Conservation (phyloP, 2,329 filamentous ascomycete genomes). For the Ampelomyces quisqualis region DNA sequence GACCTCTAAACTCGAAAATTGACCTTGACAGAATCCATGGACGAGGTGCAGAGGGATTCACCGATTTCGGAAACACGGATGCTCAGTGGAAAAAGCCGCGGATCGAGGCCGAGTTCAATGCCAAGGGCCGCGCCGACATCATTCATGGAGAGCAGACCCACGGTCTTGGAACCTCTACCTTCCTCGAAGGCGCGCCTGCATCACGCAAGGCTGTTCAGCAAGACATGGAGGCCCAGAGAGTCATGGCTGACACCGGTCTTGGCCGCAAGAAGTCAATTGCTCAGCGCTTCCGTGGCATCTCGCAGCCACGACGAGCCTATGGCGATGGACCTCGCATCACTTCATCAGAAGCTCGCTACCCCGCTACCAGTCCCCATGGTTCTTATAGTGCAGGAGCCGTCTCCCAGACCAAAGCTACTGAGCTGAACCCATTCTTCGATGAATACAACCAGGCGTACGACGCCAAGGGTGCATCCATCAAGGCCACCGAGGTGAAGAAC, state of each 20-base stretch:
- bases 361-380: constrained; percentile 28
- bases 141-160: constrained; percentile 82
- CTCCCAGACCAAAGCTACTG: constrained; percentile 39
- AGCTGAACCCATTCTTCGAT: constrained; percentile 73
- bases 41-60: constrained; percentile 79
- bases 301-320: constrained; percentile 63
- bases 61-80: constrained; percentile 63
- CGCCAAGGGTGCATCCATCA: constrained; percentile 62
- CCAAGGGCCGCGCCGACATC: constrained; percentile 57
- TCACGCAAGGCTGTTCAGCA: constrained; percentile 75
- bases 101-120: constrained; percentile 32
- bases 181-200: constrained; percentile 90
- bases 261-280: constrained; percentile 93
- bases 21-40: constrained; percentile 90
- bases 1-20: constrained; percentile 76
- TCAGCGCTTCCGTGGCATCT: constrained; percentile 84
- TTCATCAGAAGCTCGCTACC: constrained; percentile 57
- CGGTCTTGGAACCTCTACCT: constrained; percentile 90
- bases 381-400: constrained; percentile 46
- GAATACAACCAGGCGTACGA: constrained; percentile 72
- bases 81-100: constrained; percentile 44
- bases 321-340: constrained; percentile 44
- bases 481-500: constrained; percentile 46
- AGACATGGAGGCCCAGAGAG: constrained; percentile 63
- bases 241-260: constrained; percentile 52